Evolutionary conservation across 169 alveolate genomes (phyloP).

Genomic region (Babesia divergens): DNA sequence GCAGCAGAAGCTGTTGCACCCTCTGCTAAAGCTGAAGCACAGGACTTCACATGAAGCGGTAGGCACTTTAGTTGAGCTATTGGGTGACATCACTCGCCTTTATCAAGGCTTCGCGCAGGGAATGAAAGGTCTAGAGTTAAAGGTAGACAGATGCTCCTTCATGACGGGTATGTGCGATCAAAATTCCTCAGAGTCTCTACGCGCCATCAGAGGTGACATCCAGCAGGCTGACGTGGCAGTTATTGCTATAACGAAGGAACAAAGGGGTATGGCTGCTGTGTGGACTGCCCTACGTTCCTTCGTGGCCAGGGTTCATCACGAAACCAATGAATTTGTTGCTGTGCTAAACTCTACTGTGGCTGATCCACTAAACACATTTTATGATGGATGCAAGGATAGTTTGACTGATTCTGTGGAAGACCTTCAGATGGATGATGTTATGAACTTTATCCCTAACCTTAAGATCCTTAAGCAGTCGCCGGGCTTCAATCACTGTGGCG

Average conservation of each 20-base stretch:
- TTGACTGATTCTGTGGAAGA: conserved; percentile 36
- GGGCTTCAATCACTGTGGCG: conserved; percentile 36
- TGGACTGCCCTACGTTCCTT: conserved; percentile 14
- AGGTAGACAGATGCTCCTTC: conserved; percentile 7
- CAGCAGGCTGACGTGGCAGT: conserved; percentile 15
- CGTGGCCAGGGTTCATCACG: conserved; percentile 18
- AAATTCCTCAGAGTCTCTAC: conserved; percentile 38
- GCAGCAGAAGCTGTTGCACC: conserved; percentile 59
- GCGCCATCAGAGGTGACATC: conserved; percentile 21
- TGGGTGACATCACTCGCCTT: conserved; percentile 33
- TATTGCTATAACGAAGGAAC: conserved; percentile 42
- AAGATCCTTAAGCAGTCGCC: conserved; percentile 32
- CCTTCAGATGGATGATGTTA: conserved; percentile 40
- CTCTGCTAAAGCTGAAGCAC: conserved; percentile 45
- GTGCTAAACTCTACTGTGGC: conserved; percentile 14
- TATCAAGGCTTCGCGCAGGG: conserved; percentile 38
- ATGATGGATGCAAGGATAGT: conserved; percentile 20
- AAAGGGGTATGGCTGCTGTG: conserved; percentile 41
- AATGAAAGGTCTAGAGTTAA: conserved; percentile 21
- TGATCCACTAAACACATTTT: conserved; percentile 16
- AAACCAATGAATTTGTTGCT: background rate
- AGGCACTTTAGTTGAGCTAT: conserved; percentile 36
- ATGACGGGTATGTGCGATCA: conserved; percentile 30
- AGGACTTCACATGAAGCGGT: conserved; percentile 40
- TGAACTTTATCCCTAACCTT: conserved; percentile 55